phyloP scores from a whole-genome alignment of 768 basidiomycete species.

The Dentipellis sp. region DNA sequence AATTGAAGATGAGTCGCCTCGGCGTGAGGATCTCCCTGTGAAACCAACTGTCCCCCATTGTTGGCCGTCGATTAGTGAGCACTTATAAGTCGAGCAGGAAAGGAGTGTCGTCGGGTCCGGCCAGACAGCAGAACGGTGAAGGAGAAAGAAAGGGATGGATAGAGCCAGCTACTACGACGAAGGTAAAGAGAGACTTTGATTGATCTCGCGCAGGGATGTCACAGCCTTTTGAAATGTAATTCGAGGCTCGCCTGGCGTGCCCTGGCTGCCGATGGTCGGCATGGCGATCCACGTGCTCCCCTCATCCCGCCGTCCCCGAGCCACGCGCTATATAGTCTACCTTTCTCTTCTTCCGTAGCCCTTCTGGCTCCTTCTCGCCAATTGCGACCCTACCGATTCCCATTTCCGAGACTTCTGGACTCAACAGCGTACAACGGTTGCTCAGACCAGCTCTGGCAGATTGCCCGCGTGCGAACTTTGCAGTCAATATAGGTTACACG shows the following conservation, averaged over 20 bases:
- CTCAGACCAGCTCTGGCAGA: too few species aligned
- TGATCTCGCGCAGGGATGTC: not conserved
- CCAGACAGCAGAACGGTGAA: conserved; percentile 26
- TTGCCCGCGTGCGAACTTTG: too few species aligned
- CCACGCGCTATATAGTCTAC: too few species aligned
- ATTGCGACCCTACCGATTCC: too few species aligned
- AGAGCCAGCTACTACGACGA: conserved; percentile 16
- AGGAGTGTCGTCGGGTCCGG: conserved; percentile 40
- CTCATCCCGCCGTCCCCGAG: too few species aligned
- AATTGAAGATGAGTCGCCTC: conserved; percentile 61
- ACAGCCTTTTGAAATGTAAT: not conserved
- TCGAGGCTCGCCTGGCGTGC: not conserved
- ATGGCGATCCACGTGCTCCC: not conserved
- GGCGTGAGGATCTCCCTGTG: conserved; percentile 56
- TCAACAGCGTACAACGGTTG: too few species aligned
- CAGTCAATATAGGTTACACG: too few species aligned
- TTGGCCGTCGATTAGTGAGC: conserved; percentile 15
- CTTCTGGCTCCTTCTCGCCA: too few species aligned
- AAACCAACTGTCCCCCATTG: conserved; percentile 67
- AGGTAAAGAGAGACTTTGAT: conserved; percentile 6
- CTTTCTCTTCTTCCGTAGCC: too few species aligned
- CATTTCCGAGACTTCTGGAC: too few species aligned
- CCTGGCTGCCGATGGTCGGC: not conserved
- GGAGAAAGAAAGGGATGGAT: conserved; percentile 10
- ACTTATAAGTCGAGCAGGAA: conserved; percentile 15